Percentiles rank a stretch among this genome's conserved stretches.
phyloP scores from a whole-genome alignment of 2,329 filamentous ascomycete genomes.

The Aspergillus vadensis region DNA sequence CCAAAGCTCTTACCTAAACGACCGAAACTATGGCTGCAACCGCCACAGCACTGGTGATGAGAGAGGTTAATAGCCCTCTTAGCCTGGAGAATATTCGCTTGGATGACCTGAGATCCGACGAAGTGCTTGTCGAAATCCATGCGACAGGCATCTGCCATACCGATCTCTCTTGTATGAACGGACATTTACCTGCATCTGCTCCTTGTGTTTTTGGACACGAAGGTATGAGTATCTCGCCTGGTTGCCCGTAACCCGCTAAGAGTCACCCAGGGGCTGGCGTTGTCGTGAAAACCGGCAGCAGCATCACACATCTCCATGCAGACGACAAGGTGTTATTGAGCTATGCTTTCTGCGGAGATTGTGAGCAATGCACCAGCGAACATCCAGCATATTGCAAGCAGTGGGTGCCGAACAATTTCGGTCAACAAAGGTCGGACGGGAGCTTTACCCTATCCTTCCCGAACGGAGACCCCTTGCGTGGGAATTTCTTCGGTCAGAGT shows the following conservation, averaged over 20 bases:
- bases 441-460: constrained; percentile 1
- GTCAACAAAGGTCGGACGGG: constrained; percentile 16
- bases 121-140: constrained; percentile 37
- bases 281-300: constrained; percentile 48
- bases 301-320: constrained; percentile 44
- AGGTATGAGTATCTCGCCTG: constrained; percentile 12
- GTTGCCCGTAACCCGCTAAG: neutral
- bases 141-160: constrained; percentile 40
- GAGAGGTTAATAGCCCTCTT: constrained; percentile 10
- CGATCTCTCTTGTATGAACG: constrained; percentile 33
- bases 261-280: constrained; percentile 49
- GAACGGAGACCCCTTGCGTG: constrained; percentile 13
- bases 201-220: constrained; percentile 25
- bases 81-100: constrained; percentile 8
- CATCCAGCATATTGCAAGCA: constrained; percentile 25
- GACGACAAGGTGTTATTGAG: constrained; percentile 48
- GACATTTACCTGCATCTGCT: constrained; percentile 16
- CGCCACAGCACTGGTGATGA: constrained; percentile 7
- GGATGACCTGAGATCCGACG: constrained; percentile 15
- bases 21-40: constrained; percentile 7
- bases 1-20: neutral
- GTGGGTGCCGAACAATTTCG: constrained; percentile 18
- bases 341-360: constrained; percentile 24
- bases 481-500: constrained; percentile 43
- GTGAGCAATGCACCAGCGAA: constrained; percentile 16